phyloP scores from a whole-genome alignment of 345 rosid species.

The Cardiospermum halicacabum region DNA sequence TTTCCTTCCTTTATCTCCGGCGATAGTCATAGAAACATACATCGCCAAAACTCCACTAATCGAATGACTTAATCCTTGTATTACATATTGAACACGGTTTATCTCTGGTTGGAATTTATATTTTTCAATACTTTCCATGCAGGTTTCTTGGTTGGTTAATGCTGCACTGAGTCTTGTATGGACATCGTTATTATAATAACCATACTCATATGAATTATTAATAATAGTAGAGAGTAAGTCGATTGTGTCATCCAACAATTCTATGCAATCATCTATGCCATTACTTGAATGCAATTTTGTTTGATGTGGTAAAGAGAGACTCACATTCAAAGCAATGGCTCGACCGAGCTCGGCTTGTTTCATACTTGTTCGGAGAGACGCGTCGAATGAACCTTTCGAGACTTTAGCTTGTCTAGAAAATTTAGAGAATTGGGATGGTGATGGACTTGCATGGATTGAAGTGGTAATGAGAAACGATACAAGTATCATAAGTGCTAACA shows the following conservation, averaged over 20 bases:
- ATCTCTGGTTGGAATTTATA: conserved; percentile 7
- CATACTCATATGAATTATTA: background rate
- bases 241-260: conserved; percentile 46
- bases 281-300: conserved; percentile 6
- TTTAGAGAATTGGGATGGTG: conserved; percentile 41
- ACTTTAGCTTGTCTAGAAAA: conserved; percentile 18
- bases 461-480: background rate
- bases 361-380: conserved; percentile 28
- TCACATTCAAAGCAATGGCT: conserved; percentile 26
- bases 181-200: conserved; percentile 19
- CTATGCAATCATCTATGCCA: conserved; percentile 38
- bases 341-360: conserved; percentile 31
- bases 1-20: conserved; percentile 2
- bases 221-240: conserved; percentile 34
- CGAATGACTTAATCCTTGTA: conserved; percentile 30
- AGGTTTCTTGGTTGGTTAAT: conserved; percentile 51
- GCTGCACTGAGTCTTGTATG: conserved; percentile 58
- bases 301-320: conserved; percentile 14
- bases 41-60: conserved; percentile 32
- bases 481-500: background rate
- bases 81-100: conserved; percentile 14
- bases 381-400: conserved; percentile 24
- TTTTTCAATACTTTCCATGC: conserved; percentile 35
- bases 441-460: conserved; percentile 6
- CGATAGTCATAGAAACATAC: conserved; percentile 17